A percentile compares a stretch with the other conserved stretches of the same genome.
phyloP scores from a whole-genome alignment of 768 basidiomycete species.

The Cyclocybe aegerita region DNA sequence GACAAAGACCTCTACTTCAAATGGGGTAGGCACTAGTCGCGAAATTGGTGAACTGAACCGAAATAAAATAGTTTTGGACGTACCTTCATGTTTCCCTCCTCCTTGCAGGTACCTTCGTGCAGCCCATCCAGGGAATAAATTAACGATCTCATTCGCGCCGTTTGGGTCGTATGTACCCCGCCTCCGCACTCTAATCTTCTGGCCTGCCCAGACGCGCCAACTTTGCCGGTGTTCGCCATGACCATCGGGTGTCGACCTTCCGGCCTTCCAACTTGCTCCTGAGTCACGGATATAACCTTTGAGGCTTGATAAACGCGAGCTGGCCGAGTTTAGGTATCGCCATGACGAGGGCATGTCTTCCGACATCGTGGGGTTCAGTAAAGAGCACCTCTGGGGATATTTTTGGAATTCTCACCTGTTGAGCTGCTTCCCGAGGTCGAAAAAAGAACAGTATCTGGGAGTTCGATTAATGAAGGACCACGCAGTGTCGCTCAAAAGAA shows the following conservation, averaged over 20 bases:
- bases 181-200: conserved; percentile 43
- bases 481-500: too few species aligned
- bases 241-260: conserved; percentile 16
- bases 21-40: conserved; percentile 34
- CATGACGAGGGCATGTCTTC: conserved; percentile 36
- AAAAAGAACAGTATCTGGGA: background rate
- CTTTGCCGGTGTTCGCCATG: conserved; percentile 29
- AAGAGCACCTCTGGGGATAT: conserved; percentile 14
- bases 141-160: conserved; percentile 18
- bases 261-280: conserved; percentile 15
- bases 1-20: conserved; percentile 70
- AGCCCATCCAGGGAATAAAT: conserved; percentile 80
- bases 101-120: conserved; percentile 43
- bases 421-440: background rate
- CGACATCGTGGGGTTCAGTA: conserved; percentile 27
- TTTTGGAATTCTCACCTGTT: conserved; percentile 13
- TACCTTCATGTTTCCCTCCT: conserved; percentile 7
- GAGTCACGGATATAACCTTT: conserved; percentile 53
- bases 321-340: conserved; percentile 29
- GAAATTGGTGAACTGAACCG: background rate
- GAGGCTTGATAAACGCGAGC: conserved; percentile 35
- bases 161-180: conserved; percentile 10
- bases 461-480: too few species aligned
- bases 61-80: background rate
- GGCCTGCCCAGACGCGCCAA: conserved; percentile 66